Evolutionary conservation across 345 rosid genomes (phyloP).

Genomic region (Dipteronia dyeriana): DNA sequence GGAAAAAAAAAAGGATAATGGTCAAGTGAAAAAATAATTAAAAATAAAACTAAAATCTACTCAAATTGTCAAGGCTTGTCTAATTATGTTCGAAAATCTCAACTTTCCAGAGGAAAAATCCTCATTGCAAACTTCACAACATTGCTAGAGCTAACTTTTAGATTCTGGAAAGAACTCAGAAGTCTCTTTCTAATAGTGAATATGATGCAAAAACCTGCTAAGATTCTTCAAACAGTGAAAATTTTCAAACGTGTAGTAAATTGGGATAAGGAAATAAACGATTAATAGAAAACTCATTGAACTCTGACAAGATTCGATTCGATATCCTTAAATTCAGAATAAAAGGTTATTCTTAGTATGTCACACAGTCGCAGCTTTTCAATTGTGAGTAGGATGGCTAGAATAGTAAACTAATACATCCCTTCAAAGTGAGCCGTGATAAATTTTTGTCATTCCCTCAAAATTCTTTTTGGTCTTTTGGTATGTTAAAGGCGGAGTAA

Average conservation of each 20-base stretch:
- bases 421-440: background rate
- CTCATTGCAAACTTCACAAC: background rate
- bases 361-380: background rate
- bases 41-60: background rate
- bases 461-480: background rate
- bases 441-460: background rate
- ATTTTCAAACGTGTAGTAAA: background rate
- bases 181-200: background rate
- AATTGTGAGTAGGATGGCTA: background rate
- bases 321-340: background rate
- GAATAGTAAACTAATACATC: background rate
- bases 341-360: background rate
- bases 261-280: background rate
- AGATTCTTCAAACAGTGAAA: background rate
- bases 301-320: background rate
- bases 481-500: background rate
- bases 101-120: background rate
- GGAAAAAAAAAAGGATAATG: background rate
- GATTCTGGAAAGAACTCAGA: background rate
- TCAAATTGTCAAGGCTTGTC: background rate
- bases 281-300: background rate
- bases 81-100: no score
- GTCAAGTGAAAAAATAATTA: background rate
- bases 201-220: background rate
- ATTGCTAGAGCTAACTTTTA: background rate